Conservation (phyloP, 768 basidiomycete genomes). For the Coprinopsis marcescibilis region DNA sequence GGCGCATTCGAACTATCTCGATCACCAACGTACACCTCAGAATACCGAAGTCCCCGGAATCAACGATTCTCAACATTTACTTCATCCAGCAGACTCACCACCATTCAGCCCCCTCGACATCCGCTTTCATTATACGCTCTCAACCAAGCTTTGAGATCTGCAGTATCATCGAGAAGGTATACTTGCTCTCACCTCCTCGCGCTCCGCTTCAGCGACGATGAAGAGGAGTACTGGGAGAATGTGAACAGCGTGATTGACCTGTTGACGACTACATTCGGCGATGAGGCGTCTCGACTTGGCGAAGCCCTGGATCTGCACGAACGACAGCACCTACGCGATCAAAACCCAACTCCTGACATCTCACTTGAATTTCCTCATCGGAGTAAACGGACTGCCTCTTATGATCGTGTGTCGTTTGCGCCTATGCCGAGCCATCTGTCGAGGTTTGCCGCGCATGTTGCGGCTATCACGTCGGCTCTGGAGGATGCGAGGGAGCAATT, state of each 20-base stretch:
- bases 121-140: conserved; percentile 64
- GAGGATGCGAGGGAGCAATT: conserved; percentile 68
- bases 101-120: conserved; percentile 34
- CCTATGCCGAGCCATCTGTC: conserved; percentile 66
- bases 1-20: conserved; percentile 32
- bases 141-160: conserved; percentile 54
- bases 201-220: conserved; percentile 56
- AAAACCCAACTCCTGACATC: conserved; percentile 36
- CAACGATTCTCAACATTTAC: conserved; percentile 26
- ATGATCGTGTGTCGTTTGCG: conserved; percentile 48
- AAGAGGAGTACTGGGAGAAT: conserved; percentile 85
- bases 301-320: conserved; percentile 62
- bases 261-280: conserved; percentile 60
- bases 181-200: conserved; percentile 77
- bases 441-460: conserved; percentile 69
- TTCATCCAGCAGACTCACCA: conserved; percentile 58
- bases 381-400: conserved; percentile 10
- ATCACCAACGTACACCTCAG: background rate
- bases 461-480: conserved; percentile 61
- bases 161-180: conserved; percentile 68
- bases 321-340: conserved; percentile 44
- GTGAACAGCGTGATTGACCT: conserved; percentile 70
- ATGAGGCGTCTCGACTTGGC: conserved; percentile 54
- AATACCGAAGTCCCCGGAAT: background rate
- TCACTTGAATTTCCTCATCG: conserved; percentile 7